Base-by-base conservation (phyloP, 495 filamentous ascomycete genomes). In the Penicillium ochrochloron region DNA sequence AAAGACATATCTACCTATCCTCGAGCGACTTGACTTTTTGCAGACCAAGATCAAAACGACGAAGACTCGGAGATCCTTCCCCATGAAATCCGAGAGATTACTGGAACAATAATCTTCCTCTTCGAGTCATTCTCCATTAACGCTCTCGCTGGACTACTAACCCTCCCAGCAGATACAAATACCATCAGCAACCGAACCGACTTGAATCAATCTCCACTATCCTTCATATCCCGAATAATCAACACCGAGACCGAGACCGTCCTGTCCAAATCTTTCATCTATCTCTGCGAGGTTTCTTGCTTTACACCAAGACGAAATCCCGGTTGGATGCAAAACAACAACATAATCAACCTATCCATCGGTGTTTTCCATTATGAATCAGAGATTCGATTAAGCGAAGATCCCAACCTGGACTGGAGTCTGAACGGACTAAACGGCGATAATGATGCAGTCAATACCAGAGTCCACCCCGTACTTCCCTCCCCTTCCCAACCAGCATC, bases 241-340 rank as follows among this genome's bases (percentile, higher is more conserved):
- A 12, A 2, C 39, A 27, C 25, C 25, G 25, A 27, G 25, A 27
- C 25, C 25, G 25, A 27, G 25, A 65, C 6, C 10, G 9, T n/a
- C 66, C 66, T 15, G 62, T 77, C 9, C 14, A 52, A 21, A 44
- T 72, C 15, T 59, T 75, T 1, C 68, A 75, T 62, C 61, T 66
- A 2, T 76, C 70, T 53, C 74, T 77, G 44, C 67, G 62, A 57
- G 70, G 76, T 44, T 76, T 71, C 51, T 58, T 77, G 2, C 3
- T 66, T 15, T 9, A 29, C 2, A 12, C 48, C 7, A 52, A 52
- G 2, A 41, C 14, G 12, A 42, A 27, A 19, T 29, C 21, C 23
- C 5, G 56, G 48, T 17, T 42, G 12, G 19, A 34, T 66, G 5
- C 14, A 42, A n/a, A 39, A 52, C 34, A 44, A 19, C n/a, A 11